Percentiles rank a stretch among this genome's conserved stretches.
Conservation (phyloP, 163 green algal species). For the Prototheca wickerhamii region DNA sequence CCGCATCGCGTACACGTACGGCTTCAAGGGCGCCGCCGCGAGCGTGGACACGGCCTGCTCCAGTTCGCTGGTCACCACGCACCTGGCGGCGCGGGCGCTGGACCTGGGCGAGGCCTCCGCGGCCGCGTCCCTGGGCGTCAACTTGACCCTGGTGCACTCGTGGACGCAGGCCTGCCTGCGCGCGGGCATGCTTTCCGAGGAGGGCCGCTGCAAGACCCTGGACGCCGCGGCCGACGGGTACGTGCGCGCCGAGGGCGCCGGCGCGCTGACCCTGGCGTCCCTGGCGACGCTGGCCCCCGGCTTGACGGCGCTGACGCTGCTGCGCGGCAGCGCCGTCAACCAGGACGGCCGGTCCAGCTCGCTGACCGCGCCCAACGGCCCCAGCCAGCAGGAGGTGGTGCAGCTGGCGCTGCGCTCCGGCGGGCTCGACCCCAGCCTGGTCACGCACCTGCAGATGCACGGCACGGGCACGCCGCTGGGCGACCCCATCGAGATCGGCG, state of each 20-base stretch:
- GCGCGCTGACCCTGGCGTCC: conserved; percentile 38
- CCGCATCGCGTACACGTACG: conserved; percentile 62
- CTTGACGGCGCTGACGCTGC: conserved; percentile 21
- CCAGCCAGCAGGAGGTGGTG: conserved; percentile 69
- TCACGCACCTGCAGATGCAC: conserved; percentile 28
- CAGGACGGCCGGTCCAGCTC: conserved; percentile 75
- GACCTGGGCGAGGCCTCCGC: conserved; percentile 10
- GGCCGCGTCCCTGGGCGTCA: conserved; percentile 53
- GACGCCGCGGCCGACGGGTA: conserved; percentile 78
- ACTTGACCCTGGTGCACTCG: conserved; percentile 35
- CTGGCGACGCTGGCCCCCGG: not conserved
- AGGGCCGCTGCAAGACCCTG: conserved; percentile 85
- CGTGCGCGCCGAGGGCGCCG: conserved; percentile 56
- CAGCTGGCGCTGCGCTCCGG: conserved; percentile 38
- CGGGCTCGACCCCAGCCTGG: not conserved
- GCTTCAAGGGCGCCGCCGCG: conserved; percentile 55
- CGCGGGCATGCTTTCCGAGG: conserved; percentile 71
- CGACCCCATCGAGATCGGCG: conserved; percentile 57
- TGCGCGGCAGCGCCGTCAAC: conserved; percentile 64
- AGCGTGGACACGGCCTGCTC: conserved; percentile 86
- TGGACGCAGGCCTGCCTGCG: conserved; percentile 31
- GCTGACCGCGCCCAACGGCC: conserved; percentile 71
- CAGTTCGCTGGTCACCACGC: conserved; percentile 60
- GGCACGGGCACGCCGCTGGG: conserved; percentile 58
- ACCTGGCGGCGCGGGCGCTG: conserved; percentile 45